Evolutionary conservation across 1,284 basidiomycete genomes (phyloP).

Genomic region (Apiotrichum sp.): DNA sequence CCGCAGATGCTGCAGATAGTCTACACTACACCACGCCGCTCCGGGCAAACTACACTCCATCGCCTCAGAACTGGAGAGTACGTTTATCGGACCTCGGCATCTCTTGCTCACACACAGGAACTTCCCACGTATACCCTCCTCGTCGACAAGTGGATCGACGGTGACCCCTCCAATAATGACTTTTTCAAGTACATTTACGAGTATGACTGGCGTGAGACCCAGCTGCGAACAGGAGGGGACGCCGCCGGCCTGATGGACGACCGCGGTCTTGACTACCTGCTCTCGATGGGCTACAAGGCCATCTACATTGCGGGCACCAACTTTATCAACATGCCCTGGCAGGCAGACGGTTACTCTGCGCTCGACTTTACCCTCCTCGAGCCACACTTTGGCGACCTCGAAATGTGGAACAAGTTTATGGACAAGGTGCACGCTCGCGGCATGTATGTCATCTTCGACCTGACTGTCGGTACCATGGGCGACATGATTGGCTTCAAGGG

Average conservation of each 20-base stretch:
- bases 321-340: conserved; percentile 91
- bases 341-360: conserved; percentile 88
- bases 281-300: conserved; percentile 74
- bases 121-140: conserved; percentile 79
- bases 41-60: conserved; percentile 58
- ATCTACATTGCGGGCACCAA: conserved; percentile 86
- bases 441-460: conserved; percentile 88
- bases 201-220: conserved; percentile 77
- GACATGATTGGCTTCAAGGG: conserved; percentile 77
- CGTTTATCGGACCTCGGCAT: conserved; percentile 28
- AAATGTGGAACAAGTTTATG: conserved; percentile 68
- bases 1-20: conserved; percentile 57
- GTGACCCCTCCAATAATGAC: conserved; percentile 83
- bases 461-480: conserved; percentile 84
- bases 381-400: conserved; percentile 78
- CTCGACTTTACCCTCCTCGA: conserved; percentile 82
- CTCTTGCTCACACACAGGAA: conserved; percentile 28
- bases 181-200: conserved; percentile 73
- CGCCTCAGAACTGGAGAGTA: conserved; percentile 76
- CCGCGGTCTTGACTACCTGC: conserved; percentile 67
- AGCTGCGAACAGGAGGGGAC: conserved; percentile 80
- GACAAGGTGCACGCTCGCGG: conserved; percentile 67
- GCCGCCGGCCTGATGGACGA: conserved; percentile 64
- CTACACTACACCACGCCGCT: conserved; percentile 59
- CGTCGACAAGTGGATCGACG: conserved; percentile 86